These are phyloP conservation scores for Penicillium chermesinum DNA, from an alignment of 495 filamentous ascomycete species.

Conservation along the genomic window DNA sequence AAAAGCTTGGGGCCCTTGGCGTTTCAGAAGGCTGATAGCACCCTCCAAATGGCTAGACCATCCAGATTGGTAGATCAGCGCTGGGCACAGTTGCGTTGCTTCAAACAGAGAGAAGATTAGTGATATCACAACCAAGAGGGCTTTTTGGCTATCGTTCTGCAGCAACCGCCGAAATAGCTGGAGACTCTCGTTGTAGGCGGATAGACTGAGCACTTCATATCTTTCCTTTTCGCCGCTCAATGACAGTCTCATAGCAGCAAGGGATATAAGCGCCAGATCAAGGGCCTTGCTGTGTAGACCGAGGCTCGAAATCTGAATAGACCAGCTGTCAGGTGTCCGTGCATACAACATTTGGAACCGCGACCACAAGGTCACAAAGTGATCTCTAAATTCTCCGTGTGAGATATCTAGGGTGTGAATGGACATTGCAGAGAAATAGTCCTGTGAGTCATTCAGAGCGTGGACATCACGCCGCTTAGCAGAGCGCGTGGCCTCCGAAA, in stretches of 20 bases:
- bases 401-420: constrained; percentile 3
- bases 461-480: no score
- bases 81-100: background rate
- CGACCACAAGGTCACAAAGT: constrained; percentile 2
- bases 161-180: constrained; percentile 1
- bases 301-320: background rate
- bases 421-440: background rate
- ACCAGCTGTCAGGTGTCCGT: constrained; percentile 3
- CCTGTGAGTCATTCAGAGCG: background rate
- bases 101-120: constrained; percentile 6
- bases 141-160: background rate
- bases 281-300: constrained; percentile 2
- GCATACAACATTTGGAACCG: background rate
- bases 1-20: constrained; percentile 1
- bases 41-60: constrained; percentile 4
- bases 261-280: constrained; percentile 1
- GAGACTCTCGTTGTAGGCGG: constrained; percentile 4
- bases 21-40: background rate
- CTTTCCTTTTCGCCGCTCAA: background rate
- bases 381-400: constrained; percentile 1
- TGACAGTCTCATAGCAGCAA: constrained; percentile 8
- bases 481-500: background rate
- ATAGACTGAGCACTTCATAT: constrained; percentile 5
- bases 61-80: constrained; percentile 1
- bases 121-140: constrained; percentile 4